Conservation (phyloP, 73 alveolate genomes). For the Paramecium sexaurelia region DNA sequence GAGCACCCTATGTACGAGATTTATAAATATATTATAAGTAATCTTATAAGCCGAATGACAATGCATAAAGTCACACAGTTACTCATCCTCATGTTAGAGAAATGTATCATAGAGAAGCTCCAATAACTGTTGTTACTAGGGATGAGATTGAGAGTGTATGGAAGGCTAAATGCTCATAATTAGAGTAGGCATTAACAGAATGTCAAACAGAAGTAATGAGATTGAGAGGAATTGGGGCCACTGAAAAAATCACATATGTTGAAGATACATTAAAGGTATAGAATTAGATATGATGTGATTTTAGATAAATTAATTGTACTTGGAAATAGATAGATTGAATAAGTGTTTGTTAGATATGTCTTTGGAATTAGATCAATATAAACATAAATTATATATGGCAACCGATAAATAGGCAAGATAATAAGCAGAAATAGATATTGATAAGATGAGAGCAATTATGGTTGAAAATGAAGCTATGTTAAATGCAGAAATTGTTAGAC, state of each 20-base stretch:
- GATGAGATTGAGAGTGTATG: conserved; percentile 59
- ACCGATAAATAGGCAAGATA: conserved; percentile 46
- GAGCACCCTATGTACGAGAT: not conserved
- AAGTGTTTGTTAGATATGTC: conserved; percentile 50
- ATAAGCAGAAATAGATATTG: conserved; percentile 36
- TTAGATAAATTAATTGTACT: conserved; percentile 35
- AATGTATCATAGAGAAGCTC: conserved; percentile 34
- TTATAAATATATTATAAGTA: not conserved
- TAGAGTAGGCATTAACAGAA: conserved; percentile 57
- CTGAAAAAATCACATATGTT: conserved; percentile 45
- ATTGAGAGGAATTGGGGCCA: conserved; percentile 36
- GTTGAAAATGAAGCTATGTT: conserved; percentile 34
- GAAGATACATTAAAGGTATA: conserved; percentile 44
- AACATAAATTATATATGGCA: conserved; percentile 28
- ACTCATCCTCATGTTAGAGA: conserved; percentile 60
- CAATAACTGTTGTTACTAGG: conserved; percentile 42
- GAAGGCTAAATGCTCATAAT: conserved; percentile 17
- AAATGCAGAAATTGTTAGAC: conserved; percentile 36
- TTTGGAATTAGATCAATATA: conserved; percentile 27
- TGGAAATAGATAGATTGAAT: conserved; percentile 50
- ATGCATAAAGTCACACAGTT: conserved; percentile 36
- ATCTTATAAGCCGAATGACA: not conserved
- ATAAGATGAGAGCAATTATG: conserved; percentile 40
- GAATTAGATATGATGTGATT: not conserved
- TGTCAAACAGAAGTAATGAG: conserved; percentile 53